Conservation (phyloP, 148 eudicot species). For the Nepenthes mirabilis region DNA sequence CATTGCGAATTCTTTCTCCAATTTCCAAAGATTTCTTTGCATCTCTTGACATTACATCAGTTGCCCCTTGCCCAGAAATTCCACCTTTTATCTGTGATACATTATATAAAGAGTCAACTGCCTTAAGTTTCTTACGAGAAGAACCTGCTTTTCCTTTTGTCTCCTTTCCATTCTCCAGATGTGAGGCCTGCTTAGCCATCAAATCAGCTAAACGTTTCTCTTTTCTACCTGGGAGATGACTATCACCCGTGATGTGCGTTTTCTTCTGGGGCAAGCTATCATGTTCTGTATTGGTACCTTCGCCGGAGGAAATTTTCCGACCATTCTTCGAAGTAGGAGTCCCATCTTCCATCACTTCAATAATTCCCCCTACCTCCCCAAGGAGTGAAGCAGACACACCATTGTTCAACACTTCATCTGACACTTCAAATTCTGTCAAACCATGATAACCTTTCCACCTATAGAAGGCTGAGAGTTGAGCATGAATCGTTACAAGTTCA, state of each 20-base stretch:
- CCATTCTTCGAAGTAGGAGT: conserved; percentile 4
- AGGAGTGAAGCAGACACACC: conserved; percentile 13
- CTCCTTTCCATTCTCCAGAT: conserved; percentile 11
- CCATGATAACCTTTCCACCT: conserved; percentile 54
- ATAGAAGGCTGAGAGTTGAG: conserved; percentile 48
- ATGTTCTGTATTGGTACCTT: conserved; percentile 11
- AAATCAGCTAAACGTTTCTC: conserved; percentile 24
- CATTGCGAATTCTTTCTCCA: conserved; percentile 40
- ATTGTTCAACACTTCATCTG: conserved; percentile 22
- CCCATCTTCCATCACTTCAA: conserved; percentile 11
- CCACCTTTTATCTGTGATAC: background rate
- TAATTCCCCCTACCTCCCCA: conserved; percentile 8
- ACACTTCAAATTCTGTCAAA: conserved; percentile 26
- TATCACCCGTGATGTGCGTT: conserved; percentile 17
- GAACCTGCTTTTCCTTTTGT: conserved; percentile 9
- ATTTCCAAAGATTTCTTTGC: conserved; percentile 18
- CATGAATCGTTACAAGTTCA: conserved; percentile 28
- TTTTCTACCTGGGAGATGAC: conserved; percentile 13
- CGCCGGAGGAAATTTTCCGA: conserved; percentile 7
- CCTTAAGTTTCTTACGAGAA: conserved; percentile 18
- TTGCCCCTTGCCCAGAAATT: background rate
- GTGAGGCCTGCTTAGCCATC: conserved; percentile 10
- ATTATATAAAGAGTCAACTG: conserved; percentile 7
- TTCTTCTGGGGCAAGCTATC: conserved; percentile 26
- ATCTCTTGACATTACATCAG: conserved; percentile 4